phyloP scores from a whole-genome alignment of 1,139 yeast genomes.

The Suhomyces bribrorum region DNA sequence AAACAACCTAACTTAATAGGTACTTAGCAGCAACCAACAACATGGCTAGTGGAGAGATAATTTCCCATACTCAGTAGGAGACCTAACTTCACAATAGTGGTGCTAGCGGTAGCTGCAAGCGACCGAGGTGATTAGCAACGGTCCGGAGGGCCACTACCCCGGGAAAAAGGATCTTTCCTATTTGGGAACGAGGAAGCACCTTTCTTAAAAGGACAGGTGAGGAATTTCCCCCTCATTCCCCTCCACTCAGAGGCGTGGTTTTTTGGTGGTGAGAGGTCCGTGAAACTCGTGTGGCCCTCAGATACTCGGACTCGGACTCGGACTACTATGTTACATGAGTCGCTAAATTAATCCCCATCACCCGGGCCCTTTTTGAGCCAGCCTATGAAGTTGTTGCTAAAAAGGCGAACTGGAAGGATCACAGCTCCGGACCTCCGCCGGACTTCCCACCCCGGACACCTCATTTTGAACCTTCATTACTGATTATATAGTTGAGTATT shows the following conservation, averaged over 20 bases:
- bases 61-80: no score
- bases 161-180: conserved; percentile 11
- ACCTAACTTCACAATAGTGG: no score
- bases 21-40: no score
- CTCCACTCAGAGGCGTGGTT: not conserved
- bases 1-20: no score
- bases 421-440: no score
- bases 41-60: no score
- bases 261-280: not conserved
- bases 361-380: conserved; percentile 3
- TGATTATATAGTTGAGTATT: no score
- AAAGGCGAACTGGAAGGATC: no score
- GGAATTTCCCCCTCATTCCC: not conserved
- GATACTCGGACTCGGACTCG: conserved; percentile 14
- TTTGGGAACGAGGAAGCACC: conserved; percentile 4
- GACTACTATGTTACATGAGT: conserved; percentile 9
- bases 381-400: not conserved
- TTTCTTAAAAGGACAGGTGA: not conserved
- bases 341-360: conserved; percentile 5
- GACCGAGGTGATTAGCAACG: conserved; percentile 3
- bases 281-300: not conserved
- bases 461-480: no score
- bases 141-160: conserved; percentile 7
- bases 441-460: no score
- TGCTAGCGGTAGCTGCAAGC: conserved; percentile 2